Base-by-base conservation (phyloP, 78 protist species). In the Blattamonas nauphoetae region DNA sequence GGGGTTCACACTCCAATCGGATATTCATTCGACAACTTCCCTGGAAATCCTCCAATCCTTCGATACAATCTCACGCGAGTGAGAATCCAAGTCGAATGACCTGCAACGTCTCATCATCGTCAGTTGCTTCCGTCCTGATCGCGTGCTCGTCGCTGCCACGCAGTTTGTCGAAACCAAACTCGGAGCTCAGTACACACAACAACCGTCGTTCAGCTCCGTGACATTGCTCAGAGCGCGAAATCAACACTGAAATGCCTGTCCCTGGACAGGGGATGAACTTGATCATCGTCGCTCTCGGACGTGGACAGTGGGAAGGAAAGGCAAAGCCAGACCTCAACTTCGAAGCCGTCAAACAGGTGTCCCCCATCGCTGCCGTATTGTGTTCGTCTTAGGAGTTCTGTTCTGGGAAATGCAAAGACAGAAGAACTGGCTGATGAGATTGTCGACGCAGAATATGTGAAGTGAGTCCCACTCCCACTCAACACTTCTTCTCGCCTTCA, bases 71-170 rank as follows among this genome's bases (percentile, higher is more conserved):
- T 38, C 46, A 0, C 85, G 88, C 6, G 94, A 89, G 43, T 94
- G 96, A 94, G 92, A 89, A 64, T 44, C 64, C 89, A 90, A 90
- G 64, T 88, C 88, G 90, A 88, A 86, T 34, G 92, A 90, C 86
- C 85, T 93, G 89, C 92, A 93, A 86, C 87, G 88, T 6, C 79
- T 93, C 90, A 45, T 91, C 77, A 78, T 95, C 45, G 85, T 95
- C 45, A 91, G 97, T 42, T 91, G 93, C 88, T 86, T 95, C 78
- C 94, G 97, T 29, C 91, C 94, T 4, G 97, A 95, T 77, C 95
- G 97, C 21, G 90, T 95, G n/a, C 45, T 89, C 3, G 78, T 45
- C 5, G 93, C 93, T 4, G 90, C 78, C 2, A 84, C 41, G 36
- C 5, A 42, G n/a, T 95, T 92, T 64, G 86, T 95, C 84, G 78